Conservation (phyloP, 805 yeast species). For the Starmerella lactis-condensi region DNA sequence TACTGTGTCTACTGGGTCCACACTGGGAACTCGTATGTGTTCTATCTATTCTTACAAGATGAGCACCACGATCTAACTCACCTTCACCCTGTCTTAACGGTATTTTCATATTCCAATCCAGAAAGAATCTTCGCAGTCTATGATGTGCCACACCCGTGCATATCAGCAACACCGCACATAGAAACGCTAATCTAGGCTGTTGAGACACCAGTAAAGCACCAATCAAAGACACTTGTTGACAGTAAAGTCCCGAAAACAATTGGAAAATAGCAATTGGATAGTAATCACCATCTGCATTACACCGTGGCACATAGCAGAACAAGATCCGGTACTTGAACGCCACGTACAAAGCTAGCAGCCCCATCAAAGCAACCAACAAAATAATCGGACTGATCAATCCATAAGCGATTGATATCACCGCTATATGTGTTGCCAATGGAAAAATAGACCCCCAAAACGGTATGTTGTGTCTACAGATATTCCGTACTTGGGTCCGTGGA, state of each 20-base stretch:
- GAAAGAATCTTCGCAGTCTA: constrained; percentile 30
- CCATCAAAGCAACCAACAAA: constrained; percentile 37
- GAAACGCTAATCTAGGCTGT: constrained; percentile 32
- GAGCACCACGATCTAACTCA: too few relatives aligned
- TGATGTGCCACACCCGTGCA: constrained; percentile 41
- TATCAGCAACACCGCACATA: constrained; percentile 35
- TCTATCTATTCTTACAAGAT: too few relatives aligned
- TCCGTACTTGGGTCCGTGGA: constrained; percentile 37
- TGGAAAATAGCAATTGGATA: constrained; percentile 64
- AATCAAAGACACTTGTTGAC: constrained; percentile 56
- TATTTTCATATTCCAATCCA: constrained; percentile 22
- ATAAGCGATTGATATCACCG: constrained; percentile 60
- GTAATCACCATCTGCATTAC: constrained; percentile 34
- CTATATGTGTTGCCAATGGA: constrained; percentile 60
- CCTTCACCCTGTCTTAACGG: constrained; percentile 22
- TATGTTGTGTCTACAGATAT: constrained; percentile 29
- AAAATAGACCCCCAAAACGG: constrained; percentile 63
- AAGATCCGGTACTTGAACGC: constrained; percentile 57
- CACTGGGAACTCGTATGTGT: too few relatives aligned
- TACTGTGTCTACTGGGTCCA: too few relatives aligned
- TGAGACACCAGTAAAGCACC: constrained; percentile 55
- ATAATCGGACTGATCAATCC: constrained; percentile 66
- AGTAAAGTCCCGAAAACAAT: constrained; percentile 62
- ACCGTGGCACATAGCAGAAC: constrained; percentile 26
- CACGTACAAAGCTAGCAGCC: constrained; percentile 38